These are phyloP conservation scores for Gonium pectorale DNA, from an alignment of 139 green algal genomes.

Conservation along the genomic window DNA sequence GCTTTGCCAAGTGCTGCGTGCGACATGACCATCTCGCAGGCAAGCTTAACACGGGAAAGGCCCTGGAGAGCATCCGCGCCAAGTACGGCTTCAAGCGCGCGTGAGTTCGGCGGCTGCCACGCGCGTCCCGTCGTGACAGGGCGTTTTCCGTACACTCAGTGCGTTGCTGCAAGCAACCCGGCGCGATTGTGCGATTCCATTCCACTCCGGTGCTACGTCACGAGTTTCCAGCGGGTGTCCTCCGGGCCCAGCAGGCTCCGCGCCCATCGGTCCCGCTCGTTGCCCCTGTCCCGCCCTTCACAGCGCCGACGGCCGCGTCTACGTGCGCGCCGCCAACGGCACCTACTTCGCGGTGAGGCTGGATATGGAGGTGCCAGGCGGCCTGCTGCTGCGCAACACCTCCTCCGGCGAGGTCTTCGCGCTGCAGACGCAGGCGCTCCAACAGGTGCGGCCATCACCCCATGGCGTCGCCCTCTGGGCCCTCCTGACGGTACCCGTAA, in stretches of 20 bases:
- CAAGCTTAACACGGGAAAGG: slow-evolving; percentile 49
- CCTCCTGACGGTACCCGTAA: too few relatives aligned
- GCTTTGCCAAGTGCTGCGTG: background rate
- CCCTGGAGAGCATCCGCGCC: slow-evolving; percentile 55
- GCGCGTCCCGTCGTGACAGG: too few relatives aligned
- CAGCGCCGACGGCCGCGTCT: slow-evolving; percentile 59
- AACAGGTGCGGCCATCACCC: slow-evolving; percentile 63
- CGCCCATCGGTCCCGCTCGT: too few relatives aligned
- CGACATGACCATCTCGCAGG: background rate
- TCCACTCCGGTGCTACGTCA: too few relatives aligned
- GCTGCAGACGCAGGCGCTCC: slow-evolving; percentile 62
- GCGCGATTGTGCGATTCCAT: too few relatives aligned
- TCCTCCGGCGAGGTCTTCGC: slow-evolving; percentile 59
- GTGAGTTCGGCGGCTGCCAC: background rate
- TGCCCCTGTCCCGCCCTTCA: too few relatives aligned
- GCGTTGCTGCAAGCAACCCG: too few relatives aligned
- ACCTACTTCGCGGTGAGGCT: slow-evolving; percentile 56
- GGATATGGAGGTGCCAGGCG: slow-evolving; percentile 69
- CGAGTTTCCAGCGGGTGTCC: too few relatives aligned
- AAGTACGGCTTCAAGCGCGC: slow-evolving; percentile 56
- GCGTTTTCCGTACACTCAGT: too few relatives aligned
- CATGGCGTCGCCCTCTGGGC: too few relatives aligned
- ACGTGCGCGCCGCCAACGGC: slow-evolving; percentile 51
- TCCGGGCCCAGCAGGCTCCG: too few relatives aligned
- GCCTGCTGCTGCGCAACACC: slow-evolving; percentile 60